These are phyloP conservation scores for Rhizophora mangle DNA, from an alignment of 345 rosid species.

Conservation along the genomic window DNA sequence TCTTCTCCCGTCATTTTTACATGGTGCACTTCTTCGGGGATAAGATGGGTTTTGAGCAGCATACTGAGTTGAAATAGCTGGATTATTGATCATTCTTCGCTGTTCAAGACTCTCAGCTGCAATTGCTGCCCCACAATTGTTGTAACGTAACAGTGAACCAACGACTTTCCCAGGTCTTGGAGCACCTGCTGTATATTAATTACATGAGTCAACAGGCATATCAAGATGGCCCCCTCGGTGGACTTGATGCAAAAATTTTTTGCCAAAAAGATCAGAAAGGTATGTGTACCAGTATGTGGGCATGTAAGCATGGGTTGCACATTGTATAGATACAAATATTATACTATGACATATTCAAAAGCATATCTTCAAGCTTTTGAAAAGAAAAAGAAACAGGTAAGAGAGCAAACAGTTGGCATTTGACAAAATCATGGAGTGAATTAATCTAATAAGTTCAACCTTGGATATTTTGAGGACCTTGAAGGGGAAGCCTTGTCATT, in stretches of 20 bases:
- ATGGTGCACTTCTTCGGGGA: conserved; percentile 59
- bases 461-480: conserved; percentile 70
- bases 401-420: background rate
- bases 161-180: conserved; percentile 89
- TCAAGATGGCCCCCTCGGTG: background rate
- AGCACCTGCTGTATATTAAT: conserved; percentile 46
- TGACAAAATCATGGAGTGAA: background rate
- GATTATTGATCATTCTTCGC: conserved; percentile 65
- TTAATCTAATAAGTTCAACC: conserved; percentile 27
- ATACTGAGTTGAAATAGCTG: conserved; percentile 54
- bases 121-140: conserved; percentile 67
- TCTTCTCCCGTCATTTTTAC: conserved; percentile 71
- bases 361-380: background rate
- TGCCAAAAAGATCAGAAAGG: too few species aligned
- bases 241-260: too few species aligned
- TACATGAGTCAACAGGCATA: background rate
- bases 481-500: conserved; percentile 73
- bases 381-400: background rate
- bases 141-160: conserved; percentile 75
- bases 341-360: background rate
- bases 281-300: too few species aligned
- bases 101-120: conserved; percentile 68
- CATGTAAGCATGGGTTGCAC: too few species aligned
- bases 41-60: conserved; percentile 41
- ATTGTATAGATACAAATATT: too few species aligned